Conservation (phyloP, 805 yeast species). For the Suhomyces kilbournensis region DNA sequence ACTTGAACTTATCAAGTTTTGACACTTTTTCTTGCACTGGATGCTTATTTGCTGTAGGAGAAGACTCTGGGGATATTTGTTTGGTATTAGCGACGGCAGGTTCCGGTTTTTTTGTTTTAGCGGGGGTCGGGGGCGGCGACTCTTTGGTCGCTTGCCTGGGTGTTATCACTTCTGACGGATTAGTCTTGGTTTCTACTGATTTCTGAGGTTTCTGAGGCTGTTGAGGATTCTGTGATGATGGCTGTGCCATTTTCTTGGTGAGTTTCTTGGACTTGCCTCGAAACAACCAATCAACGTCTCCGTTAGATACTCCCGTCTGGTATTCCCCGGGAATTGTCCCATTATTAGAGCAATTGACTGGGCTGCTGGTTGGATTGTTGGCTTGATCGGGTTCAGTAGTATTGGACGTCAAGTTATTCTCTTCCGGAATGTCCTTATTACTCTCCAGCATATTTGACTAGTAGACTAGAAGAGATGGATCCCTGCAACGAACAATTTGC, state of each 20-base stretch:
- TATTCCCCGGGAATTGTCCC: conserved; percentile 2
- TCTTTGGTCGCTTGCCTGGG: neutral
- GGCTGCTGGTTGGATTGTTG: neutral
- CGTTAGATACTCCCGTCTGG: conserved; percentile 59
- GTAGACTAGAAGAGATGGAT: neutral
- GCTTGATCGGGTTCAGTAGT: neutral
- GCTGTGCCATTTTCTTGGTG: conserved; percentile 39
- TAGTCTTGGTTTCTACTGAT: neutral
- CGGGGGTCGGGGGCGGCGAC: neutral
- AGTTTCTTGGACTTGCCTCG: conserved; percentile 68
- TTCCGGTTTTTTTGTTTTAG: neutral
- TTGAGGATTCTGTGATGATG: neutral
- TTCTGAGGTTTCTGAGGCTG: neutral
- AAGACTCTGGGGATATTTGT: neutral
- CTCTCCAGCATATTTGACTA: neutral
- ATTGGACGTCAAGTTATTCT: neutral
- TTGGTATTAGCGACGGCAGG: neutral
- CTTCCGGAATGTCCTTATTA: neutral
- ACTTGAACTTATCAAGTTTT: conserved; percentile 21
- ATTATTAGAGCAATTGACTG: neutral
- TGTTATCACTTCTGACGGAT: neutral
- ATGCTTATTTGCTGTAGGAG: neutral
- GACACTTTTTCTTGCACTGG: conserved; percentile 9
- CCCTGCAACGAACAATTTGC: neutral
- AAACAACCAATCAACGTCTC: conserved; percentile 83